phyloP scores from a whole-genome alignment of 306 rosid species.

The Medicago lupulina region DNA sequence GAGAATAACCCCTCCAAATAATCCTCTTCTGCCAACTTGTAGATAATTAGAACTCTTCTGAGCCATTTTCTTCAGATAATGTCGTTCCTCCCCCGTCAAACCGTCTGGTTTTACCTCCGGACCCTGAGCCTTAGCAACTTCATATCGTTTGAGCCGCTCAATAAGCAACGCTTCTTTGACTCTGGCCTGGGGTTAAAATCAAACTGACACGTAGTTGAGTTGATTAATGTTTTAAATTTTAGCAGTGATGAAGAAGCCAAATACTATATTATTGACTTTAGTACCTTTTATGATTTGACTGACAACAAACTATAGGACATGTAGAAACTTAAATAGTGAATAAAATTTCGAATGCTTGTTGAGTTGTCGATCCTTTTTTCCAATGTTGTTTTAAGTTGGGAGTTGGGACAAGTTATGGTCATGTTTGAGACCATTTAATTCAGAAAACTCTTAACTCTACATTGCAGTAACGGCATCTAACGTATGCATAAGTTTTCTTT shows the following conservation, averaged over 20 bases:
- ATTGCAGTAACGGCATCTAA: neutral
- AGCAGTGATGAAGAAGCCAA: neutral
- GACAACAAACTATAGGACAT: neutral
- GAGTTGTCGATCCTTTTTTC: neutral
- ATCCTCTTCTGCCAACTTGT: conserved; percentile 89
- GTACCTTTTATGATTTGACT: neutral
- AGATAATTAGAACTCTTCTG: conserved; percentile 91
- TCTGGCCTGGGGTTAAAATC: conserved; percentile 68
- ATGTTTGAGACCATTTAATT: too few species aligned
- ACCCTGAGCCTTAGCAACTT: conserved; percentile 78
- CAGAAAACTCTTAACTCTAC: neutral
- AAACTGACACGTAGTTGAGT: neutral
- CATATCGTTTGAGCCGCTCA: conserved; percentile 84
- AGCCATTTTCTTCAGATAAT: conserved; percentile 88
- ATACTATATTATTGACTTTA: neutral
- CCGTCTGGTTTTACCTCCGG: conserved; percentile 73
- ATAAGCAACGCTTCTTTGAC: conserved; percentile 80
- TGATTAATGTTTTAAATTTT: neutral
- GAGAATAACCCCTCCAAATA: conserved; percentile 94
- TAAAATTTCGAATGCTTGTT: neutral
- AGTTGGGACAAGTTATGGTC: neutral
- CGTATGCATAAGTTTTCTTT: neutral
- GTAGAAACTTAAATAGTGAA: neutral
- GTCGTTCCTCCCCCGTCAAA: conserved; percentile 85
- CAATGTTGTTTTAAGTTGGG: neutral